phyloP scores from a whole-genome alignment of 2,329 filamentous ascomycete genomes.

The Chaetothyriales sp. region DNA sequence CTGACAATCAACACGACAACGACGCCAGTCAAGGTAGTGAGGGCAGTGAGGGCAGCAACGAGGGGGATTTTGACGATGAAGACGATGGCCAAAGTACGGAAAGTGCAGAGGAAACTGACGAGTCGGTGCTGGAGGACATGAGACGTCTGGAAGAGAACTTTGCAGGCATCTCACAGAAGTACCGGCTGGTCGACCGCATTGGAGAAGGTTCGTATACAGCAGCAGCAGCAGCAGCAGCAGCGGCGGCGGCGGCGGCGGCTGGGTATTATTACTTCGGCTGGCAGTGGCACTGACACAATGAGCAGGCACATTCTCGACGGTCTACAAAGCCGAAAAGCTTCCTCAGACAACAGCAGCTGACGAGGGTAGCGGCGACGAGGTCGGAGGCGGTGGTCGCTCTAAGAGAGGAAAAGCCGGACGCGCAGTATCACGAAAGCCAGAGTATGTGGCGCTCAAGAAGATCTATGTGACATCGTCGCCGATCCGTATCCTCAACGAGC shows the following conservation, averaged over 20 bases:
- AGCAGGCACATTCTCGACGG: conserved; percentile 91
- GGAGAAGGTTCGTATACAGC: conserved; percentile 62
- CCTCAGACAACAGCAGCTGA: conserved; percentile 61
- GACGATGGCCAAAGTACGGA: conserved; percentile 19
- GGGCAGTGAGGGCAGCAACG: conserved; percentile 14
- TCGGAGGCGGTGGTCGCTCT: conserved; percentile 56
- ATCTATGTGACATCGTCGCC: conserved; percentile 98
- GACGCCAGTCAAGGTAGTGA: not conserved
- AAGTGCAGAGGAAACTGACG: conserved; percentile 28
- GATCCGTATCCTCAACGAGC: conserved; percentile 82
- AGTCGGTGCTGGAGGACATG: conserved; percentile 67
- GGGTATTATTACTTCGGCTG: conserved; percentile 3
- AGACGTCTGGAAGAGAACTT: conserved; percentile 67
- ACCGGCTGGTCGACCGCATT: conserved; percentile 87
- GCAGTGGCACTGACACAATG: conserved; percentile 5
- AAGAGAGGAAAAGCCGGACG: conserved; percentile 36
- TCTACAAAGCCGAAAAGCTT: conserved; percentile 95
- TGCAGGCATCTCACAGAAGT: conserved; percentile 66
- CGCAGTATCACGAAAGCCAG: conserved; percentile 36
- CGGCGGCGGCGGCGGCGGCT: too few species aligned
- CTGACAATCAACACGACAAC: not conserved
- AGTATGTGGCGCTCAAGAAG: conserved; percentile 95
- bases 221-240: too few species aligned
- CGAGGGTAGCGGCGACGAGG: conserved; percentile 70
- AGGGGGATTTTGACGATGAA: conserved; percentile 18